A percentile compares a stretch with the other conserved stretches of the same genome.
These are phyloP conservation scores for Dioscorea zingiberensis DNA, from an alignment of 106 monocot genomes.

Conservation along the genomic window DNA sequence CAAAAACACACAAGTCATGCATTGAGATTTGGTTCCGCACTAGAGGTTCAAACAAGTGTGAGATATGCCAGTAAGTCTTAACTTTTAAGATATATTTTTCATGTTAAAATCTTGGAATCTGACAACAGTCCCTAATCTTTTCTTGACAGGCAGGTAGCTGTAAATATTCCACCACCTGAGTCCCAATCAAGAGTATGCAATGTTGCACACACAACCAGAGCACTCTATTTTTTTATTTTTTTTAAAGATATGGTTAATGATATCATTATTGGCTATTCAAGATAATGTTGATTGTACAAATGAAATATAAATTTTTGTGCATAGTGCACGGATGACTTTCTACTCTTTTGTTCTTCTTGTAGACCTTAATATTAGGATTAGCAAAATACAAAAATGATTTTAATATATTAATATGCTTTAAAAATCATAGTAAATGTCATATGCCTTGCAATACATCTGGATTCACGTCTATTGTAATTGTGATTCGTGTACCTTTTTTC, in stretches of 20 bases:
- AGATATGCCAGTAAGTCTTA: conserved; percentile 96
- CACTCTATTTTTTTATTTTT: no score
- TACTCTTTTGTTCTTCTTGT: not conserved
- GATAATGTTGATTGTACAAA: not conserved
- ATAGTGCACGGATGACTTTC: not conserved
- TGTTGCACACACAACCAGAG: no score
- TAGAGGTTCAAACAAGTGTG: conserved; percentile 93
- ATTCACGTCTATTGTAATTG: conserved; percentile 13
- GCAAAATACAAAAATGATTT: no score
- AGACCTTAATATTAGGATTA: not conserved
- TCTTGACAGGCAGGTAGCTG: conserved; percentile 69
- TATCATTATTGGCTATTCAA: not conserved
- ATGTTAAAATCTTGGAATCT: not conserved
- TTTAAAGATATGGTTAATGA: not conserved
- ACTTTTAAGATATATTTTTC: not conserved
- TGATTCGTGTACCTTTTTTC: conserved; percentile 18
- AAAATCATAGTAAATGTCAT: not conserved
- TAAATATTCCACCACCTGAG: conserved; percentile 70
- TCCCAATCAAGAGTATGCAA: conserved; percentile 72
- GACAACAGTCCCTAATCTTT: not conserved
- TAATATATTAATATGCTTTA: no score
- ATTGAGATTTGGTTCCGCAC: conserved; percentile 82
- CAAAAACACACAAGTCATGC: conserved; percentile 79
- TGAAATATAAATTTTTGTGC: not conserved
- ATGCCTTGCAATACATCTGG: not conserved